Percentiles rank a stretch among this genome's conserved stretches.
phyloP scores from a whole-genome alignment of 1,139 yeast species.

The Geotrichum macrosporum region DNA sequence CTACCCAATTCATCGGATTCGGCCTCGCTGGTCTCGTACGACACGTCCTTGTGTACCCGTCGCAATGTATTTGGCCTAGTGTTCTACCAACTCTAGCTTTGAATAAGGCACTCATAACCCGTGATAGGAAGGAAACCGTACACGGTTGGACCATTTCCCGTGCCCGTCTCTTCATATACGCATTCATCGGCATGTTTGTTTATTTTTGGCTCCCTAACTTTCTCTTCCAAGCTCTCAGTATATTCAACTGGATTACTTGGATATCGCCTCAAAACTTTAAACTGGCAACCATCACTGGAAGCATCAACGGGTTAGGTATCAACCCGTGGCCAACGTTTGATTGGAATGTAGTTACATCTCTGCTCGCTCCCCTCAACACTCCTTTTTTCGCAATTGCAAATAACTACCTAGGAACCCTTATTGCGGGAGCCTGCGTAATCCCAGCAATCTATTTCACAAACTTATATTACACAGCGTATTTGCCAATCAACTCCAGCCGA shows the following conservation, averaged over 20 bases:
- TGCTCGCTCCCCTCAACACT: conserved; percentile 35
- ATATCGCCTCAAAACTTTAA: conserved; percentile 52
- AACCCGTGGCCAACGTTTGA: conserved; percentile 49
- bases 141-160: conserved; percentile 53
- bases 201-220: conserved; percentile 59
- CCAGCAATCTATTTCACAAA: conserved; percentile 48
- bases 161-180: conserved; percentile 45
- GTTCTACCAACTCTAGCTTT: conserved; percentile 52
- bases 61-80: conserved; percentile 55
- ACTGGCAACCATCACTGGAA: conserved; percentile 54
- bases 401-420: conserved; percentile 43
- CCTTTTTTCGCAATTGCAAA: conserved; percentile 45
- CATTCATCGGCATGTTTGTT: conserved; percentile 41
- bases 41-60: conserved; percentile 54
- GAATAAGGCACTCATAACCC: conserved; percentile 48
- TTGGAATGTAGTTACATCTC: conserved; percentile 43
- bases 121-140: conserved; percentile 43
- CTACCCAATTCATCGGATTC: conserved; percentile 58
- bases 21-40: conserved; percentile 62
- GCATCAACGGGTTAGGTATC: conserved; percentile 47
- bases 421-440: conserved; percentile 42
- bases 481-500: conserved; percentile 51
- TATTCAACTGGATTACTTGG: conserved; percentile 65
- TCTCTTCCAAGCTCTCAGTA: conserved; percentile 47
- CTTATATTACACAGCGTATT: conserved; percentile 47